Evolutionary conservation across 495 filamentous ascomycete genomes (phyloP).

Genomic region (Neurospora pannonica): DNA sequence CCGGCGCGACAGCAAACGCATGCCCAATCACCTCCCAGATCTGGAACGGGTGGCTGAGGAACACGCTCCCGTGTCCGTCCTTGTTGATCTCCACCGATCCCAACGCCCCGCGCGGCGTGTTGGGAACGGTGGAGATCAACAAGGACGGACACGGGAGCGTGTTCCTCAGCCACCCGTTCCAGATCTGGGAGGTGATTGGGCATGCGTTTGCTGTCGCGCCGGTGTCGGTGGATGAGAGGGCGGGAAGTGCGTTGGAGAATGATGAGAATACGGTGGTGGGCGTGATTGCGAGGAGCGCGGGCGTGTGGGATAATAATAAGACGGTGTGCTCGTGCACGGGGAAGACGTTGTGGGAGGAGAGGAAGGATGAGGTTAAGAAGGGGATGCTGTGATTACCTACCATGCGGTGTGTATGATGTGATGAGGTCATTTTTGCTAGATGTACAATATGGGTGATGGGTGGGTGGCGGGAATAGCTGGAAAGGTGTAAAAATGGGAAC

Average conservation of each 20-base stretch:
- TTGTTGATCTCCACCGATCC: constrained; percentile 64
- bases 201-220: constrained; percentile 80
- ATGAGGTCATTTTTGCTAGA: neutral
- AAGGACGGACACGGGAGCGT: constrained; percentile 58
- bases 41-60: no score
- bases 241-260: constrained; percentile 46
- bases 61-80: no score
- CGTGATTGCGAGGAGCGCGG: constrained; percentile 87
- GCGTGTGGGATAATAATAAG: constrained; percentile 98
- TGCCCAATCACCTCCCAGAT: no score
- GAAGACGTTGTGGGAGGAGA: constrained; percentile 96
- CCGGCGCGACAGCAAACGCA: no score
- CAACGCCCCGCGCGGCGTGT: constrained; percentile 45
- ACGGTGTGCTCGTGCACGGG: constrained; percentile 90
- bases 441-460: neutral
- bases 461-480: neutral
- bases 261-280: constrained; percentile 80
- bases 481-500: neutral
- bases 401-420: neutral
- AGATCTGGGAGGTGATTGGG: constrained; percentile 93
- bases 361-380: constrained; percentile 75
- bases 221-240: constrained; percentile 50
- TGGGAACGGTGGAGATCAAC: constrained; percentile 68
- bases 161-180: constrained; percentile 70
- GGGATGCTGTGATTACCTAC: constrained; percentile 60